Percentiles rank a stretch among this genome's conserved stretches.
Evolutionary conservation across 2,329 filamentous ascomycete species (phyloP).

Genomic region (Verticillium longisporum): DNA sequence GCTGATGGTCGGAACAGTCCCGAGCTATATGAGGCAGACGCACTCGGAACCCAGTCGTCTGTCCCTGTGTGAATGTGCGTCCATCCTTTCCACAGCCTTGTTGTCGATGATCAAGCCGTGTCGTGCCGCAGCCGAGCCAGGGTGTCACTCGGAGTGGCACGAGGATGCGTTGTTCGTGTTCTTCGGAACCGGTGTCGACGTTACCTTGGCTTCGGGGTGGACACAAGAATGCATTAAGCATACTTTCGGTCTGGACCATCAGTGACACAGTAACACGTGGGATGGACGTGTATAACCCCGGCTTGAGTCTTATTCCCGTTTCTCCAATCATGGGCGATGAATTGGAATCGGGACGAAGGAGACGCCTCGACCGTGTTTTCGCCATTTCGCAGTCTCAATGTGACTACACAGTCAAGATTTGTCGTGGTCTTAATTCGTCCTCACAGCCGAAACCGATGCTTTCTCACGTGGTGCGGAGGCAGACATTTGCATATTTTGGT

Average conservation of each 20-base stretch:
- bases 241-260: background rate
- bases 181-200: background rate
- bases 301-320: background rate
- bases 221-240: background rate
- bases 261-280: background rate
- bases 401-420: background rate
- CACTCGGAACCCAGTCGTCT: background rate
- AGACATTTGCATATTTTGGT: background rate
- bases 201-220: background rate
- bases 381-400: background rate
- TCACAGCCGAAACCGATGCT: background rate
- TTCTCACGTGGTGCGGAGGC: background rate
- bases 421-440: background rate
- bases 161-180: background rate
- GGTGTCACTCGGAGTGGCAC: background rate
- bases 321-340: background rate
- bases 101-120: background rate
- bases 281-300: background rate
- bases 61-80: background rate
- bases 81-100: background rate
- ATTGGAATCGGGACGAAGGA: too few relatives aligned
- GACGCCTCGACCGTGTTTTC: background rate
- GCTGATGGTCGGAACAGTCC: background rate
- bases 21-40: background rate
- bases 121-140: background rate